Evolutionary conservation across 345 rosid genomes (phyloP), one percentile per base, ranked within the genome.

Genomic region (Excoecaria cochinchinensis): DNA sequence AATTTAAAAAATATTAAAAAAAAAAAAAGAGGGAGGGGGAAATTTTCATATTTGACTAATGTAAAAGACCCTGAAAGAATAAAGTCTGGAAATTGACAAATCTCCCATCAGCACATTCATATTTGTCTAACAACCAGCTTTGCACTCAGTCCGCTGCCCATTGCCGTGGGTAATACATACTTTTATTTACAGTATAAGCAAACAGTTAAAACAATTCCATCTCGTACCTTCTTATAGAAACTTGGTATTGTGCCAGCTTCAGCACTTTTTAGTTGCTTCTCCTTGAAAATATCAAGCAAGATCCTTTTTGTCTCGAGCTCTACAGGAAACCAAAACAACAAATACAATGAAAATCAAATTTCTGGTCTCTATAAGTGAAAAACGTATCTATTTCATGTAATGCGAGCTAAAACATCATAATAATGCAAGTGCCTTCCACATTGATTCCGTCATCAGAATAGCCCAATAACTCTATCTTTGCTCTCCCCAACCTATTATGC

Each of bases 221-320:
- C 25, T 76, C 95, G 79, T 85, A 82, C 99, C 99, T 95, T 93
- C 89, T 93, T 95, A 74, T 93, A 95, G 85, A 95, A 95, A 73
- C 93, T 89, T 3, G 99, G 99, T 51, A 95, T 90, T 13, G 92
- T 40, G 58, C 97, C 98, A 19, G 92, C 93, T 83, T 92, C 97
- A 67, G 91, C 92, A 72, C 92, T 90, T 77, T 89, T 93, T 78
- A 89, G 97, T 66, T 95, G 98, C 89, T 93, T 95, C 47, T 92
- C 99, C 80, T 94, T 95, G 70, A 95, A 95, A 74, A 95, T 93
- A 71, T 93, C 99, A n/a, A 95, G 98, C 90, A 93, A 87, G 64
- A 95, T 93, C 80, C 95, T 89, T 91, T 95, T 95, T 9, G 97
- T 95, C 84, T 95, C 98, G 25, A 95, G 97, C 90, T 95, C 99